Evolutionary conservation across 805 yeast species (phyloP), one percentile per base, ranked within the genome.

Genomic region (Ogataea paraovalis): DNA sequence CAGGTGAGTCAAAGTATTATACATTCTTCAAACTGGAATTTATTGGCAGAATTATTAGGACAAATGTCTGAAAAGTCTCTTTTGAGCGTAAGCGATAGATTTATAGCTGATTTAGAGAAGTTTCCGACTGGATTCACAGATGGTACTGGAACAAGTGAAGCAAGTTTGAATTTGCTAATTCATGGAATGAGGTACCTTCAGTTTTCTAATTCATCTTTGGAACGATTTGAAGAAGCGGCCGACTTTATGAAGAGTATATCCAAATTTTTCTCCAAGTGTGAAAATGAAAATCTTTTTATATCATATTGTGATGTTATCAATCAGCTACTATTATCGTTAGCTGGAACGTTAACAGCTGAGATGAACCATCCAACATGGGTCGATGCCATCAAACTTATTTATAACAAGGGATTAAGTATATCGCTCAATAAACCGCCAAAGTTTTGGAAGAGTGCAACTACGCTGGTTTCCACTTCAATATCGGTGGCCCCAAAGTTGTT

Each of bases 291-390:
- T 3, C 73, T 92, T 1, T 73, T 82, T 30, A 72, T 78, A 48
- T 91, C 96, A 2, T 95, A 92, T 61, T 86, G 94, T 41, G 96
- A 89, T 53, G 96, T 89, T 1, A 72, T 91, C 36, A 76, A 85
- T 47, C 83, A 80, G 45, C 74, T 94, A 22, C 67, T 94, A 2
- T 68, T 89, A 37, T 95, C 97, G 0, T 65, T 94, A 21, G 95
- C 97, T 0, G 92, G 88, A 8, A 74, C 82, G 1, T 73, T 91
- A 28, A 88, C 97, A 0, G 98, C 97, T 0, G 99, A 94, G 62
- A 91, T 89, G 0, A 92, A 94, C 59, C 96, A 92, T 63, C 99
- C 99, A 3, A 81, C 85, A 1, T 94, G 99, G 99, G 82, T 84
- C 0, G 87, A 82, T 37, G 94, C 97, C 0, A 78, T 89, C 45